Evolutionary conservation across 75 land plant genomes (phyloP), one percentile per base, ranked within the genome.

Genomic region (Sequoia sempervirens): DNA sequence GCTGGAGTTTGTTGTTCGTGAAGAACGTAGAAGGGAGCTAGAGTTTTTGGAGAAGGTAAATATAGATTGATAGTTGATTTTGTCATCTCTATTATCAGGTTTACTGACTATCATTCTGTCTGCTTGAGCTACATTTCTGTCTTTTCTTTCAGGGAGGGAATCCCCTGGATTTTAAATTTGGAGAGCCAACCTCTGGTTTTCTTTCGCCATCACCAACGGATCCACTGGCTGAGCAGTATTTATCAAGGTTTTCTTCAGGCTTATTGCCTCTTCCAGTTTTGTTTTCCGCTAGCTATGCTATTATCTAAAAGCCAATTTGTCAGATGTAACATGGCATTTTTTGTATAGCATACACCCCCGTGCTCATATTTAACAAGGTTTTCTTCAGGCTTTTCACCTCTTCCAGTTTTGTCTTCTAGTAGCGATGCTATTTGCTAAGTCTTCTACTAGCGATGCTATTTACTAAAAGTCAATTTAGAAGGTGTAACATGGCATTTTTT

Each of bases 31-130:
- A 82, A 94, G 96, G 85, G 99, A 97, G 85, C 89, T 97, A 32
- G 99, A 96, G 52, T 97, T 94, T 87, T 92, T 97, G 84, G 98
- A 97, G 90, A 97, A 93, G 89, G 99, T 97, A 93, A 74, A 84
- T 61, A 38, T 18, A 18, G n/a, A 78, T 70, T 38, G 15, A 52
- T 86, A 23, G 66, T 61, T 61, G 28, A 61, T 61, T 61, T 61
- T 20, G 32, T 81, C 5, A 53, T 84, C n/a, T 7, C 78, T 38
- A 23, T 36, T 30, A 58, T 52, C 46, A 12, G n/a, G 37, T 68
- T 61, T 83, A 37, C 23, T 61, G 52, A 76, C 34, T 14, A 34
- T 68, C 14, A 32, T 83, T 37, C 17, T 26, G 37, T 36, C 17
- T 76, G 81, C 43, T 86, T 69, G 47, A 47, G 45, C 61, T 70